Conservation (phyloP, 192 early-diverging fungal genomes). For the Entomortierella parvispora region DNA sequence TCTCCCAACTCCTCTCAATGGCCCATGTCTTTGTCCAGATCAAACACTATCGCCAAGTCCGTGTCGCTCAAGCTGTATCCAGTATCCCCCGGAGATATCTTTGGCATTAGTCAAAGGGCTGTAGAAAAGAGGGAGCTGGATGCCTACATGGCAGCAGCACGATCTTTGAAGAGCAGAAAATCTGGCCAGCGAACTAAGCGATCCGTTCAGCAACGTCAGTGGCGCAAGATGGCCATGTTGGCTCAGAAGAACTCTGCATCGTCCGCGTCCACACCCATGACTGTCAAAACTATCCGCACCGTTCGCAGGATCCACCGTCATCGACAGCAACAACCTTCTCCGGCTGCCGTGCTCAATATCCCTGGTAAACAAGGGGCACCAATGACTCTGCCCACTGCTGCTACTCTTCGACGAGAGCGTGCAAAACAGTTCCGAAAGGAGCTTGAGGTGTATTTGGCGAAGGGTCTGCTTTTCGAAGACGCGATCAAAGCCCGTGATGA, state of each 20-base stretch:
- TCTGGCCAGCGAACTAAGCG: neutral
- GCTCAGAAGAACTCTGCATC: too few relatives aligned
- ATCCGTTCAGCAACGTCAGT: constrained; percentile 2
- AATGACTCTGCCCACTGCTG: neutral
- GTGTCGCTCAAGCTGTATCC: constrained; percentile 28
- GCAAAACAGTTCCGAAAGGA: constrained; percentile 28
- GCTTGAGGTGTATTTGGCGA: constrained; percentile 22
- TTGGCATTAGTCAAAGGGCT: constrained; percentile 39
- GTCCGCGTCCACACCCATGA: too few relatives aligned
- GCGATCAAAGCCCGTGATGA: constrained; percentile 11
- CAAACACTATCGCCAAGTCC: constrained; percentile 22
- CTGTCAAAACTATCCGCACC: neutral
- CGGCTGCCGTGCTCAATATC: neutral
- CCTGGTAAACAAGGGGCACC: too few relatives aligned
- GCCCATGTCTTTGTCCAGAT: neutral
- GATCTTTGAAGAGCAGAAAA: constrained; percentile 21
- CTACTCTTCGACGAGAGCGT: constrained; percentile 16
- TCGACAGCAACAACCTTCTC: neutral
- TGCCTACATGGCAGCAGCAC: constrained; percentile 19
- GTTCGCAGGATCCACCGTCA: constrained; percentile 1
- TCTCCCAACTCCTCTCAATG: neutral
- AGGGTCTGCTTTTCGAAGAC: constrained; percentile 24
- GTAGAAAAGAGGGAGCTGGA: constrained; percentile 27
- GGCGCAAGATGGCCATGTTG: constrained; percentile 4
- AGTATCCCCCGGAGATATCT: constrained; percentile 36